Percentiles rank a stretch among this genome's conserved stretches.
Conservation (phyloP, 345 rosid genomes). For the Anacardium occidentale region DNA sequence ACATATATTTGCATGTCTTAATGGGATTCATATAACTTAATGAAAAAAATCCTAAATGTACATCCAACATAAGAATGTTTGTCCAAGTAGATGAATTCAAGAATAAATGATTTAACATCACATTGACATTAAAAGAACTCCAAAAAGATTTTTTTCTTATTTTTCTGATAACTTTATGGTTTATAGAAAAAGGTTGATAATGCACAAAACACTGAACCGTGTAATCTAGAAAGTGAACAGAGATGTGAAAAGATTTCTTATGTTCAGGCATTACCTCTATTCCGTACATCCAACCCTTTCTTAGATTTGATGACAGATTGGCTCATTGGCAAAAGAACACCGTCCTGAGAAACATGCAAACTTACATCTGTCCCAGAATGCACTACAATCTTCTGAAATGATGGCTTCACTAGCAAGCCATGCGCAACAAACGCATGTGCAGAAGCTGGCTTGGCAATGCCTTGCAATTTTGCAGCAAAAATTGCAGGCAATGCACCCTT, state of each 20-base stretch:
- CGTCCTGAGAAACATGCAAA: constrained; percentile 63
- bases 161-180: background rate
- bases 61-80: background rate
- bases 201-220: background rate
- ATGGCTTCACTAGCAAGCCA: constrained; percentile 81
- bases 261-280: constrained; percentile 46
- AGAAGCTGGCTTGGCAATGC: constrained; percentile 49
- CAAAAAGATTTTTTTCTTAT: background rate
- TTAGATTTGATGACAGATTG: constrained; percentile 53
- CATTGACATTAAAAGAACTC: background rate
- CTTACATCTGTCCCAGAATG: constrained; percentile 59
- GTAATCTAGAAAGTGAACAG: background rate
- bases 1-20: constrained; percentile 1
- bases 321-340: constrained; percentile 63
- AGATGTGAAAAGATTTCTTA: constrained; percentile 2
- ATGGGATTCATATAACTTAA: background rate
- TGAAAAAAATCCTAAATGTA: background rate
- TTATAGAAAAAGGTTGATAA: background rate
- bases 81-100: background rate
- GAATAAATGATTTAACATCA: background rate
- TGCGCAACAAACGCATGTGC: constrained; percentile 63
- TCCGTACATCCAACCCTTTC: constrained; percentile 45
- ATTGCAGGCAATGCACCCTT: constrained; percentile 51
- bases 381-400: constrained; percentile 69
- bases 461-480: constrained; percentile 84